Evolutionary conservation across 2,329 filamentous ascomycete genomes (phyloP), one percentile per base, ranked within the genome.

Genomic region (Nakataea oryzae): DNA sequence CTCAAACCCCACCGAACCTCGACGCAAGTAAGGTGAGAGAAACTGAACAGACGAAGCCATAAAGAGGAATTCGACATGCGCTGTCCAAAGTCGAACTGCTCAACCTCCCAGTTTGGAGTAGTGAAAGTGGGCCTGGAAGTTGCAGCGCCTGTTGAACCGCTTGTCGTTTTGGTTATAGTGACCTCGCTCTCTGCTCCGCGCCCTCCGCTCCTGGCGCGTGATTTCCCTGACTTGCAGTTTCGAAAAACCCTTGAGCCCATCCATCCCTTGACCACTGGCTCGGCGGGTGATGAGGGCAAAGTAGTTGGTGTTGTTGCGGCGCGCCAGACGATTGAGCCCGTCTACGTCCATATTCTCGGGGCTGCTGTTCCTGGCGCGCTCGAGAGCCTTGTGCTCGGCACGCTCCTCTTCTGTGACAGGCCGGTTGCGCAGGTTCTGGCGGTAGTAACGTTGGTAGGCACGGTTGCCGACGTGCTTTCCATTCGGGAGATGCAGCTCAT

Each of bases 381-480:
- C 85, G 86, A 67, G 87, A 82, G 63, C 84, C 81, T 61, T 41
- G 17, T 90, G 87, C 17, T 60, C 58, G 34, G 58, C 58, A 9
- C 50, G 50, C 50, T 61, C 59, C 75, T 96, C 92, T 63, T 89
- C 88, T 0, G 86, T 78, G 2, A 89, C 87, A 2, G 92, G 92
- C 73, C 96, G 88, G 73, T 86, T 90, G 74, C 89, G 86, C 56
- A 99, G 80, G 75, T 97, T 97, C 77, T 99, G 95, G 64, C 91
- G 87, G 78, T 87, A 99, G 76, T 97, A 97, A 67, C 84, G 87
- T 71, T 90, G 88, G 61, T 96, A 77, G 9, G 91, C 95, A 58
- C 95, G 86, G 73, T 99, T 95, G 54, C 95, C 95, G 50, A 96
- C 92, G 9, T 90, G 89, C 64, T 90, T 88, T 61, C 95, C 95